A percentile compares a stretch with the other conserved stretches of the same genome.
Evolutionary conservation across 441 rosid genomes (phyloP).

Genomic region (Erodium moschatum): DNA sequence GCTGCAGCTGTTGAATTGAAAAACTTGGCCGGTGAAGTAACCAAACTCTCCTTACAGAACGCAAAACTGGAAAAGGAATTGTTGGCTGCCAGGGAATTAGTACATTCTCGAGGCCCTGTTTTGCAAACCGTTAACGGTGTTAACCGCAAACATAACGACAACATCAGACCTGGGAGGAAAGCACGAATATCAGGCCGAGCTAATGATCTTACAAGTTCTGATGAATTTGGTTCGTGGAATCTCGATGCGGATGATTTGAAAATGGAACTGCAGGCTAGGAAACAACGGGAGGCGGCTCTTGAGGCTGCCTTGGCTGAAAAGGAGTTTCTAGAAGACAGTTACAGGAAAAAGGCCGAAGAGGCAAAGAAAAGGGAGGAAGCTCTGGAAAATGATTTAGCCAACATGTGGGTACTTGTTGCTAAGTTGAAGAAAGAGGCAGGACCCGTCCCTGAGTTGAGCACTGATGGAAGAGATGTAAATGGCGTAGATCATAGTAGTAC

Average conservation of each 20-base stretch:
- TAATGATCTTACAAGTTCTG: slow-evolving; percentile 41
- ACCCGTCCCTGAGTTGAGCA: slow-evolving; percentile 36
- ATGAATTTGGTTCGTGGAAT: slow-evolving; percentile 68
- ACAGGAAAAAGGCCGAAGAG: slow-evolving; percentile 68
- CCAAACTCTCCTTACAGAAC: slow-evolving; percentile 76
- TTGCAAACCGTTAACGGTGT: slow-evolving; percentile 41
- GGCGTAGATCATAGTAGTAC: slow-evolving; percentile 26
- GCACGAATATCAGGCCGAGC: slow-evolving; percentile 61
- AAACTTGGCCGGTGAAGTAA: slow-evolving; percentile 90
- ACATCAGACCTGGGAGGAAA: slow-evolving; percentile 58
- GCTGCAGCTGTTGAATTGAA: slow-evolving; percentile 98
- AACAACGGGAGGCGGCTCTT: slow-evolving; percentile 75
- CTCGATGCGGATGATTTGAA: slow-evolving; percentile 69
- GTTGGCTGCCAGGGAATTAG: slow-evolving; percentile 53
- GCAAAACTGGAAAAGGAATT: slow-evolving; percentile 78
- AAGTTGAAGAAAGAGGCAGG: slow-evolving; percentile 81
- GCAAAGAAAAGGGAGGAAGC: slow-evolving; percentile 82
- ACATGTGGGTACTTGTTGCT: slow-evolving; percentile 99
- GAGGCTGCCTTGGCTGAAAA: slow-evolving; percentile 84
- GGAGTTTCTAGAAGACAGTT: slow-evolving; percentile 65
- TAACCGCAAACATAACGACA: slow-evolving; percentile 48
- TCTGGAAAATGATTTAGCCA: slow-evolving; percentile 88
- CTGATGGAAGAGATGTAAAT: slow-evolving; percentile 31
- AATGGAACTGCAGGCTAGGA: slow-evolving; percentile 81
- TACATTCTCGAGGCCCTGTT: slow-evolving; percentile 44